Evolutionary conservation across 306 rosid genomes (phyloP).

Genomic region (Acacia melanoxylon): DNA sequence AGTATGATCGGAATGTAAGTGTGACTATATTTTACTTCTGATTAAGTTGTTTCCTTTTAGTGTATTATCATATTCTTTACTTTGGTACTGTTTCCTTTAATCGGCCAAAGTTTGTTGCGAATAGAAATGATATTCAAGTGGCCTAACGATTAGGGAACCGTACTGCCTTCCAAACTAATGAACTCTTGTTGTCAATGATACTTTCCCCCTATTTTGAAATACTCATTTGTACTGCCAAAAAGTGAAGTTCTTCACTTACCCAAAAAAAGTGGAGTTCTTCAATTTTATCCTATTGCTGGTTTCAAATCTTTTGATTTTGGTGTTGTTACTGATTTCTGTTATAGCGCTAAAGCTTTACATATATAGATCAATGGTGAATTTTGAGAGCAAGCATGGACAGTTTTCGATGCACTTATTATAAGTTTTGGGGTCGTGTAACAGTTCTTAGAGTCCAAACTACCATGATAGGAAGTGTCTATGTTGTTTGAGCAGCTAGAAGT

Average conservation of each 20-base stretch:
- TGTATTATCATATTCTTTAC: neutral
- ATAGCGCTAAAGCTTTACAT: neutral
- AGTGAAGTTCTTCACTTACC: neutral
- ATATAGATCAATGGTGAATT: neutral
- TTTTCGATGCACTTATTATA: neutral
- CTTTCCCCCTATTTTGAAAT: neutral
- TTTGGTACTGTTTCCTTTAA: neutral
- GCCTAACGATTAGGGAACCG: neutral
- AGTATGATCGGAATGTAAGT: slow-evolving; percentile 99
- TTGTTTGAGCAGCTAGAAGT: neutral
- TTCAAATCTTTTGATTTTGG: neutral
- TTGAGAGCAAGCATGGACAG: neutral
- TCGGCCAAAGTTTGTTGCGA: neutral
- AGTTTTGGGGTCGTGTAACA: neutral
- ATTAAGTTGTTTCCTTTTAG: slow-evolving; percentile 20
- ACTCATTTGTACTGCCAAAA: neutral
- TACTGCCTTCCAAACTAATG: neutral
- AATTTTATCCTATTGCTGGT: neutral
- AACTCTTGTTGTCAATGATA: neutral
- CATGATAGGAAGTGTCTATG: neutral
- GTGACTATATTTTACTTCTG: slow-evolving; percentile 55
- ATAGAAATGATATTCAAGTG: neutral
- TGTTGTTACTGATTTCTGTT: neutral
- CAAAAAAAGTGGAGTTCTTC: neutral
- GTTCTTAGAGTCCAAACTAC: neutral